Conservation (phyloP, 2,329 filamentous ascomycete genomes). For the Harringtonia aguacate region DNA sequence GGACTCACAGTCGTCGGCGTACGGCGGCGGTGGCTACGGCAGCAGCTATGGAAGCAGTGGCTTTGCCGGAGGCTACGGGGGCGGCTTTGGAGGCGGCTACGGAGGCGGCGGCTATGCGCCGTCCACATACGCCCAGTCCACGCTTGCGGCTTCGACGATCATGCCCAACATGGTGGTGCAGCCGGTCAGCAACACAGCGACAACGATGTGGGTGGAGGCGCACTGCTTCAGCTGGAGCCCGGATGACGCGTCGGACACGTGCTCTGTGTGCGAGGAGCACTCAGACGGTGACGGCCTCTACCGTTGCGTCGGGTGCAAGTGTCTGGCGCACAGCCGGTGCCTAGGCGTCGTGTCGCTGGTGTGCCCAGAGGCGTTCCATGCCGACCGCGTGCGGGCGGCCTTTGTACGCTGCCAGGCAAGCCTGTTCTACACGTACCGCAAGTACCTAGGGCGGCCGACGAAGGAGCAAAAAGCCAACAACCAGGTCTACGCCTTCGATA, state of each 20-base stretch:
- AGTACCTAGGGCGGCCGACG: constrained; percentile 47
- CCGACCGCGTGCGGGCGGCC: constrained; percentile 50
- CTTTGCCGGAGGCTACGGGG: background rate
- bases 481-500: constrained; percentile 53
- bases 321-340: constrained; percentile 47
- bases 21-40: constrained; percentile 30
- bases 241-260: constrained; percentile 49
- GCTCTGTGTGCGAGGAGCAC: constrained; percentile 67
- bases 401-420: constrained; percentile 58
- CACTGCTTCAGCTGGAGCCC: constrained; percentile 63
- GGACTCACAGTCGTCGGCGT: constrained; percentile 56
- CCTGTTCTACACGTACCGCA: constrained; percentile 55
- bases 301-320: constrained; percentile 56
- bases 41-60: background rate
- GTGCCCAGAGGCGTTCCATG: constrained; percentile 50
- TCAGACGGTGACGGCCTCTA: constrained; percentile 64
- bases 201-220: constrained; percentile 73
- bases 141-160: constrained; percentile 71
- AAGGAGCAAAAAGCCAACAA: constrained; percentile 50
- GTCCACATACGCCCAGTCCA: constrained; percentile 78
- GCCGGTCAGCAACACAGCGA: constrained; percentile 68
- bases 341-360: constrained; percentile 53
- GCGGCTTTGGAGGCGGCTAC: background rate
- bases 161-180: constrained; percentile 79
- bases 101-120: constrained; percentile 60